Evolutionary conservation across 2,329 filamentous ascomycete genomes (phyloP).

Genomic region (Ambrosiella beaveri): DNA sequence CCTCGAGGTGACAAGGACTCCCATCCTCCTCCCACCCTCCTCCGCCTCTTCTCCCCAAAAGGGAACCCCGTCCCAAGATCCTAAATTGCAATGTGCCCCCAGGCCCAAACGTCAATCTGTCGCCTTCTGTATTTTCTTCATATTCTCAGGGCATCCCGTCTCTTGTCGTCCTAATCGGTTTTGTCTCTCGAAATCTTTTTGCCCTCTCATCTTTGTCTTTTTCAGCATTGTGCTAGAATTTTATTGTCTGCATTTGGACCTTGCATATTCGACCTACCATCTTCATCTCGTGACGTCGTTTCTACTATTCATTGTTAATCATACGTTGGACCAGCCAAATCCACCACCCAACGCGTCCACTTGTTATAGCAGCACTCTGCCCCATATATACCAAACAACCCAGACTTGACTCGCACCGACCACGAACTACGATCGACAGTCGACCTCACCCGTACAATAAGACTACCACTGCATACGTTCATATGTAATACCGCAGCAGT

Average conservation of each 20-base stretch:
- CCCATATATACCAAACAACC: background rate
- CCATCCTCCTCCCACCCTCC: background rate
- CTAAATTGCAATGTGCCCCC: background rate
- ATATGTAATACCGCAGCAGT: background rate
- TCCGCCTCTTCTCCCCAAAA: background rate
- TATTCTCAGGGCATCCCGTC: background rate
- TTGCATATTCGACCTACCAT: background rate
- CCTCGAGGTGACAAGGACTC: background rate
- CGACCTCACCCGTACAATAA: background rate
- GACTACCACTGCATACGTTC: background rate
- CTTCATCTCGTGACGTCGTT: background rate
- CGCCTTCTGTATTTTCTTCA: slow-evolving; percentile 3
- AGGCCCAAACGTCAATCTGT: background rate
- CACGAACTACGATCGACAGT: background rate
- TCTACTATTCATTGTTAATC: too few relatives aligned
- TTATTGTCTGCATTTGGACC: background rate
- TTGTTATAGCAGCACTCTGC: background rate
- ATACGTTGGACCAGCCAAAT: too few relatives aligned
- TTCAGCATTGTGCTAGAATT: background rate
- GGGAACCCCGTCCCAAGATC: background rate
- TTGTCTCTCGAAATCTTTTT: background rate
- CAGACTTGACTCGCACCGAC: background rate
- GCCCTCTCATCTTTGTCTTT: background rate
- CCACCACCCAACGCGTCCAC: too few relatives aligned
- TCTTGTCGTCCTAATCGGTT: background rate